Evolutionary conservation across 1,139 yeast species (phyloP), one percentile per base, ranked within the genome.

Genomic region (Lodderomyces beijingensis): DNA sequence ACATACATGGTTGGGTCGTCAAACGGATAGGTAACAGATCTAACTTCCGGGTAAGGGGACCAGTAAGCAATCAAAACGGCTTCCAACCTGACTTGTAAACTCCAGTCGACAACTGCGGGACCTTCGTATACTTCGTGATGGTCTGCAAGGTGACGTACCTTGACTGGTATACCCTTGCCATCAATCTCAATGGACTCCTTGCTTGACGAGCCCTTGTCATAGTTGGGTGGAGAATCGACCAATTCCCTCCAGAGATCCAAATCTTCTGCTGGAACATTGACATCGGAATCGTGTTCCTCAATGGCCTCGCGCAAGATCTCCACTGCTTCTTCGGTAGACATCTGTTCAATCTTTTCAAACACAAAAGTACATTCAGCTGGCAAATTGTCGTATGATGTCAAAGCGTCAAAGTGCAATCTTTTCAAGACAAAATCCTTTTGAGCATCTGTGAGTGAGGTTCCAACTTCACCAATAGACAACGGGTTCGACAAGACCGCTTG

Each of bases 41-140:
- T 63, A 2, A 79, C 82, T 50, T 79, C 84, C 4, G 81, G 76
- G 47, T 79, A 79, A 1, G 83, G 81, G 1, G 83, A 77, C 51
- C 69, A 71, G 47, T 59, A 77, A 29, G 69, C 59, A 32, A 72
- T 55, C 31, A 78, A 50, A 6, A 65, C 67, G 1, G 79, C 79
- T 33, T 64, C 62, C 25, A 68, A 45, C 35, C 57, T 59, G 3
- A 50, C 47, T 38, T 59, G 58, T 26, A 67, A 50, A 11, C 48
- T 49, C 51, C 62, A 58, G 20, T 57, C 49, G 12, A 28, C 34
- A 12, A 39, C n/a, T n/a, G n/a, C n/a, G n/a, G n/a, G n/a, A n/a
- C n/a, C n/a, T n/a, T n/a, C n/a, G n/a, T n/a, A n/a, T n/a, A n/a
- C n/a, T n/a, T n/a, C n/a, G n/a, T n/a, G n/a, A n/a, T n/a, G n/a